These are phyloP conservation scores for Ceratocystis destructans DNA, from an alignment of 2,329 filamentous ascomycete species.

Conservation along the genomic window DNA sequence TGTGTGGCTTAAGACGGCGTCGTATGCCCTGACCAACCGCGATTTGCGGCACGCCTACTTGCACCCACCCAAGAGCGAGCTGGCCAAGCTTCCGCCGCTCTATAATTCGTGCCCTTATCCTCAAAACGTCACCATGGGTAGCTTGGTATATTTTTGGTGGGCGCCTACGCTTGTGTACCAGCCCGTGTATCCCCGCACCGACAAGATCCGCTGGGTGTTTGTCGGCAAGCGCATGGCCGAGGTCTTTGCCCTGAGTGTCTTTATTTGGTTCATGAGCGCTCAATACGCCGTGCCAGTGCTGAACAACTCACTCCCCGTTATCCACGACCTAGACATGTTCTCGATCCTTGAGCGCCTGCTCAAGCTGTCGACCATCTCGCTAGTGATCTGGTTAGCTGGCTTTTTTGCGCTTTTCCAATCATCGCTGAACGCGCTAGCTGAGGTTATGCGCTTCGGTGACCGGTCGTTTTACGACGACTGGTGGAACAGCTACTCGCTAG, in stretches of 20 bases:
- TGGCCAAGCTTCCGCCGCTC: constrained; percentile 60
- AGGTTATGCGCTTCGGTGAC: constrained; percentile 81
- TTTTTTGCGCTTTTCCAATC: constrained; percentile 97
- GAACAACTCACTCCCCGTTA: constrained; percentile 77
- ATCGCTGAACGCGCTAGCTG: constrained; percentile 77
- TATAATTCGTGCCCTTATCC: constrained; percentile 81
- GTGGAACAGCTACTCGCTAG: constrained; percentile 87
- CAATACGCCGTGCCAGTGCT: constrained; percentile 89
- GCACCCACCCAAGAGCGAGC: constrained; percentile 54
- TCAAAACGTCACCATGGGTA: constrained; percentile 72
- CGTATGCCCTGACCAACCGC: constrained; percentile 91
- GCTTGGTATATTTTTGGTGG: constrained; percentile 95
- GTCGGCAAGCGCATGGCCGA: constrained; percentile 72
- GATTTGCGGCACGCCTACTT: constrained; percentile 85
- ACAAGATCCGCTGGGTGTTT: constrained; percentile 72
- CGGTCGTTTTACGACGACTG: constrained; percentile 92
- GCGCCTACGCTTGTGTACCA: constrained; percentile 94
- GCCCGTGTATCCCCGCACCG: constrained; percentile 81
- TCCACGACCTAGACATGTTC: constrained; percentile 63
- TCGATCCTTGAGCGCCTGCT: constrained; percentile 80
- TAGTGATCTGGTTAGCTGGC: constrained; percentile 92
- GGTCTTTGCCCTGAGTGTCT: constrained; percentile 61
- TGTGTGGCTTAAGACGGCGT: constrained; percentile 91
- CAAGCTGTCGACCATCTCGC: constrained; percentile 88
- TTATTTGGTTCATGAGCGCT: constrained; percentile 89